Conservation (phyloP, 2,329 filamentous ascomycete species). For the Calonectria pseudoturangicola region DNA sequence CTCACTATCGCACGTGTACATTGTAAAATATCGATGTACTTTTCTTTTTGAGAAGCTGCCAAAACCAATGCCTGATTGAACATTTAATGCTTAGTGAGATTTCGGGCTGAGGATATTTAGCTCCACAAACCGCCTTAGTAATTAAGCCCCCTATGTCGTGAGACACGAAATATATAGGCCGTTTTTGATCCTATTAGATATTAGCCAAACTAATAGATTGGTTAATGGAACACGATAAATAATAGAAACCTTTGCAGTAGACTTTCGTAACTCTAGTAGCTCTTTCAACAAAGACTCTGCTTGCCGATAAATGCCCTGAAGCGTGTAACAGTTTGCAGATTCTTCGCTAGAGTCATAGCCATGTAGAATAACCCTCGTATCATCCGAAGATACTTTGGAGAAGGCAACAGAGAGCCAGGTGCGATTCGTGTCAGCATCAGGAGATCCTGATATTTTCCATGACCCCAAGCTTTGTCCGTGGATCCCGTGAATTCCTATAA, state of each 20-base stretch:
- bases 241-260: neutral
- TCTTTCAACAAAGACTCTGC: neutral
- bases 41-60: neutral
- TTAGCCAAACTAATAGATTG: too few species aligned
- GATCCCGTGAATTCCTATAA: conserved; percentile 13
- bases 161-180: conserved; percentile 31
- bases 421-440: neutral
- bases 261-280: neutral
- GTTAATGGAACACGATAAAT: neutral
- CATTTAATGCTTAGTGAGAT: neutral
- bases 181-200: neutral
- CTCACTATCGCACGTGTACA: conserved; percentile 6
- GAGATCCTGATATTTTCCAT: neutral
- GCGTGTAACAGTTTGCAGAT: neutral
- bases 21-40: neutral
- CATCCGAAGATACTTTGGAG: too few species aligned
- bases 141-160: conserved; percentile 38
- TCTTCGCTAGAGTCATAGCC: conserved; percentile 6
- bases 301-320: neutral
- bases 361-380: neutral
- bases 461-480: neutral
- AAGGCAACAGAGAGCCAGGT: conserved; percentile 7
- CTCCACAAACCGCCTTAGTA: conserved; percentile 31
- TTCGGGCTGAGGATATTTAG: too few species aligned
- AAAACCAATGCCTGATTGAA: neutral